Percentiles rank a stretch among this genome's conserved stretches.
phyloP scores from a whole-genome alignment of 2,329 filamentous ascomycete genomes.

The Colletotrichum navitas region DNA sequence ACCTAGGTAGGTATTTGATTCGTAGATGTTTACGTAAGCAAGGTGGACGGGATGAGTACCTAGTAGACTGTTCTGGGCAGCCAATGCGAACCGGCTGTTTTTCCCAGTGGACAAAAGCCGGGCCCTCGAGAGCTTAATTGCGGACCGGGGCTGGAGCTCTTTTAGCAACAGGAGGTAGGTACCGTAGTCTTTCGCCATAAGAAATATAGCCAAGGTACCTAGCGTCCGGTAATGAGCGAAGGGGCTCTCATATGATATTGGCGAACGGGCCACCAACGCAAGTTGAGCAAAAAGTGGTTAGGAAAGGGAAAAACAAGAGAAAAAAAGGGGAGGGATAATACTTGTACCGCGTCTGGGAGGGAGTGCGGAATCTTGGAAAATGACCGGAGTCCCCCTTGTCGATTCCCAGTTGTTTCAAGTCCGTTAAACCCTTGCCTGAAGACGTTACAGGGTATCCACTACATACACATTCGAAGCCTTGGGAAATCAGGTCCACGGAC shows the following conservation, averaged over 20 bases:
- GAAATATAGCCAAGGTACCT: constrained; percentile 16
- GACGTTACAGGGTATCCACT: constrained; percentile 19
- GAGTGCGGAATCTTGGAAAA: constrained; percentile 16
- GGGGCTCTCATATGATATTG: background rate
- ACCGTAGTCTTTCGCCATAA: constrained; percentile 11
- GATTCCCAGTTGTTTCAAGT: constrained; percentile 40
- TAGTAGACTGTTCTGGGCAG: constrained; percentile 2
- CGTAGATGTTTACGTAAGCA: background rate
- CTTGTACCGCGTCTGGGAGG: background rate
- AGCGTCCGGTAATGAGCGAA: constrained; percentile 10
- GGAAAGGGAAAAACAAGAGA: background rate
- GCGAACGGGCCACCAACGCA: constrained; percentile 15
- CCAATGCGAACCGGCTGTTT: constrained; percentile 32
- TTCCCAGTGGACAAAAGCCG: constrained; percentile 8
- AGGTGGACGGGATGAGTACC: background rate
- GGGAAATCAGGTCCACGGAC: background rate
- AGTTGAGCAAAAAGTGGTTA: background rate
- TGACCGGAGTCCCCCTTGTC: constrained; percentile 35
- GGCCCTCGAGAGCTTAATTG: constrained; percentile 36
- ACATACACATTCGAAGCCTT: background rate
- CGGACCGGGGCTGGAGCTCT: constrained; percentile 20
- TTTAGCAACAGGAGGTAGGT: constrained; percentile 14
- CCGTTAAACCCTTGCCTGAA: constrained; percentile 28
- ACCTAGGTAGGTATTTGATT: background rate
- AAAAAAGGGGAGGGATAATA: background rate